phyloP scores from a whole-genome alignment of 2,329 filamentous ascomycete species.

The Mycogone perniciosa region DNA sequence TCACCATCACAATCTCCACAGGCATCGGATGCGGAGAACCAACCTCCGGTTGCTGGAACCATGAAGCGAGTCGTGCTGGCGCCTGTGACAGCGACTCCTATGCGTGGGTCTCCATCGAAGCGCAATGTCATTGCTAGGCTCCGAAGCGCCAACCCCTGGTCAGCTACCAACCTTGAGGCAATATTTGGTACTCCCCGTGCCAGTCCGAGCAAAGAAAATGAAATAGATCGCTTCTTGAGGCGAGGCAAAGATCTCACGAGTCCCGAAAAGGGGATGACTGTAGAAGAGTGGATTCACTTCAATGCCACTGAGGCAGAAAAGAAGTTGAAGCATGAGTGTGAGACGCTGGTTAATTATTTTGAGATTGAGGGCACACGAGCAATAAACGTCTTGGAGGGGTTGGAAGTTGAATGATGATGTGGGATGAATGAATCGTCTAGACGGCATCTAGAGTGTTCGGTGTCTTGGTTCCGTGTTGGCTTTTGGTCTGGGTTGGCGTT shows the following conservation, averaged over 20 bases:
- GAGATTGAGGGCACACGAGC: slow-evolving; percentile 77
- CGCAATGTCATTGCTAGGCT: slow-evolving; percentile 50
- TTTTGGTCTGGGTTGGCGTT: no score
- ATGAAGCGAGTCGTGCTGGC: slow-evolving; percentile 43
- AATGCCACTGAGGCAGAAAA: slow-evolving; percentile 77
- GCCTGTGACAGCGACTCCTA: slow-evolving; percentile 41
- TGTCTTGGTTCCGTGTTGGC: no score
- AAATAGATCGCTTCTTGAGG: slow-evolving; percentile 42
- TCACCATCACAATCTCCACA: slow-evolving; percentile 65
- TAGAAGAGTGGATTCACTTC: slow-evolving; percentile 85
- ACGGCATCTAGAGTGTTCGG: background rate
- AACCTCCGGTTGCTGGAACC: slow-evolving; percentile 51
- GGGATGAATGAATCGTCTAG: background rate
- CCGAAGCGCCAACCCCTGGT: slow-evolving; percentile 60
- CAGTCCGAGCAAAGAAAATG: slow-evolving; percentile 47
- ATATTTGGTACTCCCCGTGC: slow-evolving; percentile 49
- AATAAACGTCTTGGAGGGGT: slow-evolving; percentile 67
- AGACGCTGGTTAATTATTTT: slow-evolving; percentile 74
- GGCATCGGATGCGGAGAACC: slow-evolving; percentile 75
- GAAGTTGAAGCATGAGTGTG: slow-evolving; percentile 72
- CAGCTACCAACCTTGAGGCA: slow-evolving; percentile 66
- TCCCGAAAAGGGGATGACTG: slow-evolving; percentile 81
- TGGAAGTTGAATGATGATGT: slow-evolving; percentile 46
- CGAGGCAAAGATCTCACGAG: slow-evolving; percentile 59
- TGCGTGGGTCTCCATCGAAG: slow-evolving; percentile 55